A percentile compares a stretch with the other conserved stretches of the same genome.
Conservation (phyloP, 2,329 filamentous ascomycete species). For the Scleromitrula shiraiana region DNA sequence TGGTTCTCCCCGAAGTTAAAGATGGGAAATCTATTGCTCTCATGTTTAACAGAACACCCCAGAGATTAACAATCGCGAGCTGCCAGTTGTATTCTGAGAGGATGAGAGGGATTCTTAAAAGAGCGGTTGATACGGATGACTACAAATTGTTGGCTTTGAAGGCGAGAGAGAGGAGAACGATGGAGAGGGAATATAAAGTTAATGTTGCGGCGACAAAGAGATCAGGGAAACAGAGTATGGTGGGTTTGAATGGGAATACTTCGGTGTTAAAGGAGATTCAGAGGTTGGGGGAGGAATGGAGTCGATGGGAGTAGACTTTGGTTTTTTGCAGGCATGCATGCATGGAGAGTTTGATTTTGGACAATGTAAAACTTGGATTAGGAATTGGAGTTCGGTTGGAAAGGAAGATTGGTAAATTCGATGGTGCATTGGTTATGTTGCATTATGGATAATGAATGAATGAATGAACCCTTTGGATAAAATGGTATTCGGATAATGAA, state of each 20-base stretch:
- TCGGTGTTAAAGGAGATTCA: constrained; percentile 34
- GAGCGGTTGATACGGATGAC: constrained; percentile 60
- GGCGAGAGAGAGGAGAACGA: constrained; percentile 44
- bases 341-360: constrained; percentile 4
- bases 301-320: constrained; percentile 44
- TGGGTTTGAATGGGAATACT: constrained; percentile 7
- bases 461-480: no score
- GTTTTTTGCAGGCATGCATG: no score
- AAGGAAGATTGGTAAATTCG: no score
- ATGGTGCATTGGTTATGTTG: no score
- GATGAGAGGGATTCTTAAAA: constrained; percentile 67
- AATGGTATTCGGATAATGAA: no score
- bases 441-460: no score
- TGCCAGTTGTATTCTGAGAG: constrained; percentile 77
- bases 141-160: constrained; percentile 51
- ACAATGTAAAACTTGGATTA: neutral
- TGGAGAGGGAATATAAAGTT: constrained; percentile 21
- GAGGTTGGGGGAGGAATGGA: constrained; percentile 44
- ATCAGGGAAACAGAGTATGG: constrained; percentile 14
- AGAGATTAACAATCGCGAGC: constrained; percentile 43
- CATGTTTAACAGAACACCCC: constrained; percentile 56
- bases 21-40: constrained; percentile 48
- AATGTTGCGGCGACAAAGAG: constrained; percentile 19
- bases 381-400: no score
- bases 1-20: constrained; percentile 61